Base-by-base conservation (phyloP, 129 eudicot species). In the Centaurea solstitialis region DNA sequence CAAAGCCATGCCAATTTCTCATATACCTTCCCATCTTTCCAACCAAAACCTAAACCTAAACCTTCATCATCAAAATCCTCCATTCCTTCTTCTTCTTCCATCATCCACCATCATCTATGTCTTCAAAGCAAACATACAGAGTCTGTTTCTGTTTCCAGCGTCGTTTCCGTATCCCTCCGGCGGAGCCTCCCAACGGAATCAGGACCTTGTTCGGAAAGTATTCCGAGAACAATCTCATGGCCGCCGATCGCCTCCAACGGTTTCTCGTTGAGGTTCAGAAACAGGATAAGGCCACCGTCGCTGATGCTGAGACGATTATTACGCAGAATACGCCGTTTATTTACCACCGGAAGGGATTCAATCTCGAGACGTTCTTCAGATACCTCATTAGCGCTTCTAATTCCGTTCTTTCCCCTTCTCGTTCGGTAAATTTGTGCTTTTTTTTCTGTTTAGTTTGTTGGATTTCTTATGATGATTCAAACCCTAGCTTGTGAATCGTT, bases 141-240 rank as follows among this genome's bases (percentile, higher is more conserved):
- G 96, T 94, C 8, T 92, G 96, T 84, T 90, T 80, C 83, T 92
- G 93, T 79, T 92, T 91, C 88, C 84, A 89, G 70, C 90, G 94
- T 10, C 85, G 90, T 23, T 92, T 92, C 81, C 79, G 68, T 73
- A 68, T 90, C 15, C 87, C 87, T 9, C 85, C 85, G 7, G 78
- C 91, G n/a, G 90, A 86, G 50, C 83, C 91, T 17, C 95, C 97
- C 23, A 66, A 78, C 24, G 96, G 87, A 20, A 69, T 93, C 35
- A 90, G 80, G 84, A 30, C 70, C 37, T 22, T 90, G 24, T 93
- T 93, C 70, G 40, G 77, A 3, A 64, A 72, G 50, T 90, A 93
- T 80, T 80, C 96, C 65, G 92, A 75, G 20, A 85, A 88, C 72
- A 95, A 87, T 30, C 20, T 74, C 24, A 92, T 92, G 93, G 67